Base-by-base conservation (phyloP, 2,329 filamentous ascomycete genomes). In the Fusarium globosum region DNA sequence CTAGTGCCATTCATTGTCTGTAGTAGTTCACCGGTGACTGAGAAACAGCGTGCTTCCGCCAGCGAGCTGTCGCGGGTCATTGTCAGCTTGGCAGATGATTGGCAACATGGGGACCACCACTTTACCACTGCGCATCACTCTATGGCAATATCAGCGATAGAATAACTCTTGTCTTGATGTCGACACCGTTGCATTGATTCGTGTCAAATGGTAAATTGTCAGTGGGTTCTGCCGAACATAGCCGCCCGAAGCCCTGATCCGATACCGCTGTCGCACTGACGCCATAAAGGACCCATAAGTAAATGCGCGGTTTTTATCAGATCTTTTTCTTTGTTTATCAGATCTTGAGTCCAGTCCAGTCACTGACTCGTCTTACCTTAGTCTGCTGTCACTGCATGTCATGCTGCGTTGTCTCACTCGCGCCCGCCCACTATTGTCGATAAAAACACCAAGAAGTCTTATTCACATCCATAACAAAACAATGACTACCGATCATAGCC, bases 291-390 rank as follows among this genome's bases (percentile, higher is more conserved):
- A 49, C 71, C 71, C 67, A 73, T 63, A 74, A 72, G 55, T 68
- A 71, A 62, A 68, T 68, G 49, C 69, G 70, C 67, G 45, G 30
- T 72, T 72, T 62, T 73, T 73, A 69, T 69, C 67, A 65, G 67
- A 69, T 69, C 67, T 39, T 69, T 39, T 49, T 49, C 30, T 55
- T 26, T 55, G 65, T 60, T 72, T 72, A 72, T 72, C 69, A 72
- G 69, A 69, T 72, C 69, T 42, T 68, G 59, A 63, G 28, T 23
- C 14, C 52, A 65, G 59, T 26, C 43, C 30, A 53, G 43, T 39
- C 49, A 62, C 57, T 68, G 56, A 68, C 65, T 68, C 39, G 66
- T 63, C 65, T 53, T 28, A 35, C 45, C 41, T 39, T 65, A 56
- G 56, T 51, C 36, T 42, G 43, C n/a, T 69, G 49, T 61, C 38